Evolutionary conservation across 164 flowering plant genomes (phyloP), one percentile per base, ranked within the genome.

Genomic region (Vitis riparia): DNA sequence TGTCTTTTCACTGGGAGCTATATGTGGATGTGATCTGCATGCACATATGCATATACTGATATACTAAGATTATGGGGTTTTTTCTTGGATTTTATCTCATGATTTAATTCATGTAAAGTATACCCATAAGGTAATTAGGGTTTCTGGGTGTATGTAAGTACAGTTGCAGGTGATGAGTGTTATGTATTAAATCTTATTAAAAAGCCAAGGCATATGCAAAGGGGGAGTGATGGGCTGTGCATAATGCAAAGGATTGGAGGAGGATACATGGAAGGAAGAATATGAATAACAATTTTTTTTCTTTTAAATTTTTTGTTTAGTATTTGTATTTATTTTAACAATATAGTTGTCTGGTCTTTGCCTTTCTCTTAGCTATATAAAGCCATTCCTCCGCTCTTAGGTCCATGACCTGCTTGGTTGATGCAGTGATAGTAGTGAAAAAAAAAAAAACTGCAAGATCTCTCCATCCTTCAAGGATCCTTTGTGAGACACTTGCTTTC

Each of bases 281-380:
- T 75, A 70, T 70, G 78, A 75, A 70, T 66, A 70, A 66, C 44
- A 50, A 51, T 62, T 74, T 16, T 13, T 19, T 9, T 50, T 59
- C 3, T 23, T 17, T 37, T 57, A n/a, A 7, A 23, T 4, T 66
- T 30, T 51, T 52, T 62, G 53, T 14, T 48, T 56, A 69, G 44
- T 37, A 37, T 37, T 37, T 37, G 44, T 37, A 37, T 37, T 37
- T 37, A 57, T 57, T 11, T 16, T 13, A 52, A 48, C 48, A 19
- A 53, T 57, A 13, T 27, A 11, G 56, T 48, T 66, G 57, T 53
- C 58, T 50, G 47, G 16, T 30, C 70, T 44, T 44, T 49, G 52
- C 61, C 61, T 58, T 27, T 59, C 55, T 61, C 68, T 63, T 51
- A 72, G 53, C 74, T 78, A 73, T 76, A 76, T 67, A 66, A 79